phyloP scores from a whole-genome alignment of 75 land plant species.

The Gnetum montanum region DNA sequence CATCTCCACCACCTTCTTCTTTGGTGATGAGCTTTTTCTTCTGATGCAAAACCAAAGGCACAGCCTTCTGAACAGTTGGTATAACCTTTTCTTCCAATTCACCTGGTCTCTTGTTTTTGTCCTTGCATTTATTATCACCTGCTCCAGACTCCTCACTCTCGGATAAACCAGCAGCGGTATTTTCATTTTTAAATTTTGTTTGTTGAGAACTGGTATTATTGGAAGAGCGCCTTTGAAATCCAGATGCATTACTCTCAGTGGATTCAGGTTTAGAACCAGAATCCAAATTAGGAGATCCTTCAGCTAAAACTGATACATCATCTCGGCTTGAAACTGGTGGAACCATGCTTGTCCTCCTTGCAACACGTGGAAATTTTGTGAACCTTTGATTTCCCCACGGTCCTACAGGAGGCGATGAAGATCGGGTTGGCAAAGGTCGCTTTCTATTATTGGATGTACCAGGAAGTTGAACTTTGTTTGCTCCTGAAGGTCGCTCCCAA shows the following conservation, averaged over 20 bases:
- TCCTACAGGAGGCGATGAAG: slow-evolving; percentile 76
- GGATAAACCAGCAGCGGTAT: slow-evolving; percentile 43
- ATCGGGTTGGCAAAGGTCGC: slow-evolving; percentile 42
- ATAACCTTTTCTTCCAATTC: slow-evolving; percentile 41
- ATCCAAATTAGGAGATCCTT: slow-evolving; percentile 23
- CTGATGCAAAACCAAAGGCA: slow-evolving; percentile 24
- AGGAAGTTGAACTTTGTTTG: slow-evolving; percentile 31
- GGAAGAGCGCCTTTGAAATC: slow-evolving; percentile 16
- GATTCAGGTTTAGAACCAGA: slow-evolving; percentile 19
- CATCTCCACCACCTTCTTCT: slow-evolving; percentile 67
- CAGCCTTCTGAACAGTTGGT: slow-evolving; percentile 39
- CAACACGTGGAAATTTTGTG: slow-evolving; percentile 72
- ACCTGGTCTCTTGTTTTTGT: slow-evolving; percentile 42
- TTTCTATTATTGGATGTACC: slow-evolving; percentile 48
- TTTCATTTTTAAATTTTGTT: slow-evolving; percentile 40
- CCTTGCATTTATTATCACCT: slow-evolving; percentile 49
- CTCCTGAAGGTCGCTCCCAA: slow-evolving; percentile 35
- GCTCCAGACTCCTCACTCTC: slow-evolving; percentile 86
- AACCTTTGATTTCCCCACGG: slow-evolving; percentile 82
- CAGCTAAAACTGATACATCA: slow-evolving; percentile 6
- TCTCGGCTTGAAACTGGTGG: slow-evolving; percentile 32
- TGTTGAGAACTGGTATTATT: slow-evolving; percentile 30
- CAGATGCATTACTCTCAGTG: slow-evolving; percentile 19
- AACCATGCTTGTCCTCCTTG: slow-evolving; percentile 46
- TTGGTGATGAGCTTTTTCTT: slow-evolving; percentile 38